Percentiles rank a stretch among this genome's conserved stretches.
phyloP scores from a whole-genome alignment of 1,284 basidiomycete species.

The Ganoderma sp. region DNA sequence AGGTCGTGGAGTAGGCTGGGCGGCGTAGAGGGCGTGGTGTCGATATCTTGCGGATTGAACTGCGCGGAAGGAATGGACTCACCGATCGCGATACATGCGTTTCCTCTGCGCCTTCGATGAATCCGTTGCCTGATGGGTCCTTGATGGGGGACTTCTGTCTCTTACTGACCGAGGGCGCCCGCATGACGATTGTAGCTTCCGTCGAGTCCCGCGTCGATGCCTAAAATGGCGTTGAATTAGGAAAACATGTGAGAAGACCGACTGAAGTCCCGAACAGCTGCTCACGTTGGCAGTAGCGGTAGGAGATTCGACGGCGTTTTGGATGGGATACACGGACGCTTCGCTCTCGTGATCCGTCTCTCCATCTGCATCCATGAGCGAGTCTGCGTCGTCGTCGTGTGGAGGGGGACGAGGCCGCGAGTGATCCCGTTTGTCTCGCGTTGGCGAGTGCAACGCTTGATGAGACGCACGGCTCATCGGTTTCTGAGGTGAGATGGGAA shows the following conservation, averaged over 20 bases:
- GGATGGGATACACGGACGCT: constrained; percentile 14
- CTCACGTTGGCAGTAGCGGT: neutral
- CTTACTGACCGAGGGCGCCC: neutral
- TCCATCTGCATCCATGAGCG: constrained; percentile 26
- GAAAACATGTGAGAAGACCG: too few relatives aligned
- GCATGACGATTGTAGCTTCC: neutral
- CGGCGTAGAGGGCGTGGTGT: neutral
- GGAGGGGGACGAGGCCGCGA: neutral
- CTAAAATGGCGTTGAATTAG: neutral
- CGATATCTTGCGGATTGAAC: neutral
- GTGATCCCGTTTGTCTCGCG: neutral
- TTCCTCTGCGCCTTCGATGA: constrained; percentile 10
- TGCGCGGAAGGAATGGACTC: neutral
- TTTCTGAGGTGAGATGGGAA: too few relatives aligned
- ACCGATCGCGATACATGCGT: constrained; percentile 19
- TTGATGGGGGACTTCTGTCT: neutral
- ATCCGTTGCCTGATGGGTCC: neutral
- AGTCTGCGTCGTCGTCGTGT: constrained; percentile 4
- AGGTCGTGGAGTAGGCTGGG: neutral
- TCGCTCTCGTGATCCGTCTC: constrained; percentile 28
- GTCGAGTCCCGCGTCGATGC: constrained; percentile 2
- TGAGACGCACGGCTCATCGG: too few relatives aligned
- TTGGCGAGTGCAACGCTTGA: too few relatives aligned
- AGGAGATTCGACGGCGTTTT: neutral
- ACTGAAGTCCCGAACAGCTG: neutral